These are phyloP conservation scores for Fusarium pininemorale DNA, from an alignment of 2,329 filamentous ascomycete genomes.

Conservation along the genomic window DNA sequence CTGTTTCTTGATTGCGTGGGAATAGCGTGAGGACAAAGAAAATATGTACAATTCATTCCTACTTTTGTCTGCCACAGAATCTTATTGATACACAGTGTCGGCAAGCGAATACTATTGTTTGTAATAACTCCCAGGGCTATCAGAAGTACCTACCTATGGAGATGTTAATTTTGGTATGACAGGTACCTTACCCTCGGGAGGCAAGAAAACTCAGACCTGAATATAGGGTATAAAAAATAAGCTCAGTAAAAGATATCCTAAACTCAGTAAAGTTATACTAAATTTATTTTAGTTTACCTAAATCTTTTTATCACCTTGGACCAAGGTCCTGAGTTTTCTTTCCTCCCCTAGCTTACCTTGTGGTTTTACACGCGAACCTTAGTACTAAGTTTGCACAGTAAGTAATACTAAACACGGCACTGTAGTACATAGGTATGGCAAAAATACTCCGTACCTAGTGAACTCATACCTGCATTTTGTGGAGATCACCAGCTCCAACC, in stretches of 20 bases:
- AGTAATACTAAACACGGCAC: neutral
- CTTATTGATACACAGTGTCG: neutral
- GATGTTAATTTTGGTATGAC: neutral
- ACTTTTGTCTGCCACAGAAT: neutral
- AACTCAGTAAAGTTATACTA: no score
- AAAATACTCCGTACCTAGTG: conserved; percentile 4
- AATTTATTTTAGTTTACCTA: no score
- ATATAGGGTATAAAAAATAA: no score
- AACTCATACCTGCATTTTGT: conserved; percentile 33
- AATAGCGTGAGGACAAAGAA: neutral
- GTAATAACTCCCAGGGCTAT: neutral
- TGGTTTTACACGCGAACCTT: neutral
- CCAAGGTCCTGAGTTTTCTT: no score
- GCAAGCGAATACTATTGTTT: neutral
- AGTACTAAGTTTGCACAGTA: neutral
- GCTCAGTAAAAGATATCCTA: no score
- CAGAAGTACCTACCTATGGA: neutral
- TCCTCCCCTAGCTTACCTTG: neutral
- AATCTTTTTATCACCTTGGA: no score
- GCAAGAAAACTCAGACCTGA: no score
- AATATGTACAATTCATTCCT: neutral
- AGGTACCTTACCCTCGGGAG: no score
- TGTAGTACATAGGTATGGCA: neutral
- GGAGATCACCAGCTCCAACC: conserved; percentile 24
- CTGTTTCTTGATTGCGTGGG: neutral